These are phyloP conservation scores for Karstenula rhodostoma DNA, from an alignment of 2,329 filamentous ascomycete species.

Conservation along the genomic window DNA sequence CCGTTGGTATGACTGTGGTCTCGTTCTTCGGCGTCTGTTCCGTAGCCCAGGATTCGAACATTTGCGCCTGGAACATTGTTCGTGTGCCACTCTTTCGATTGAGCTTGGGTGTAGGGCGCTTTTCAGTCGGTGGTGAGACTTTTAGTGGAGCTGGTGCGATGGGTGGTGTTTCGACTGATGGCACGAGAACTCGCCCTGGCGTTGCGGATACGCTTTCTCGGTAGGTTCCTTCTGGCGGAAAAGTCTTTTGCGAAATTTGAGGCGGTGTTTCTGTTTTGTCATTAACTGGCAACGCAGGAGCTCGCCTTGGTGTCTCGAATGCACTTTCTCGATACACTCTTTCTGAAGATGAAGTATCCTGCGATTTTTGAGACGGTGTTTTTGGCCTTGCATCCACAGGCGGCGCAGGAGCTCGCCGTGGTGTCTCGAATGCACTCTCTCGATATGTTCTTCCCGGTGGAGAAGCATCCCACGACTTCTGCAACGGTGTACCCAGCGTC, in stretches of 20 bases:
- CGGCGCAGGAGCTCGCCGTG: no score
- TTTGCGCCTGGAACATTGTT: conserved; percentile 40
- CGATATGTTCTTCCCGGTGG: no score
- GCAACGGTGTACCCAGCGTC: neutral
- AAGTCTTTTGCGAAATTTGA: neutral
- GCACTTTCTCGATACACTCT: no score
- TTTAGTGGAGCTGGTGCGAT: neutral
- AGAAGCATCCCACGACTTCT: no score
- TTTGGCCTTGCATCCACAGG: no score
- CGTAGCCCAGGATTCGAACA: conserved; percentile 38
- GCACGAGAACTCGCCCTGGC: conserved; percentile 1
- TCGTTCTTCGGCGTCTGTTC: conserved; percentile 23
- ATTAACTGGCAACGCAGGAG: no score
- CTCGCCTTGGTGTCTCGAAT: no score
- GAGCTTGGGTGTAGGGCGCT: conserved; percentile 30
- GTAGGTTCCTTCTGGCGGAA: neutral
- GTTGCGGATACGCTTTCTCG: neutral
- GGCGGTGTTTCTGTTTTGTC: conserved; percentile 6
- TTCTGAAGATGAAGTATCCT: no score
- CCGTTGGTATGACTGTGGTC: conserved; percentile 2
- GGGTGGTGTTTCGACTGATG: conserved; percentile 1
- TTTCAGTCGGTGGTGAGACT: conserved; percentile 20
- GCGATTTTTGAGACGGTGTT: no score
- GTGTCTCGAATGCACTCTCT: no score
- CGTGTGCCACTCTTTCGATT: conserved; percentile 37